These are phyloP conservation scores for Lactarius evosmus DNA, from an alignment of 768 basidiomycete genomes.

Conservation along the genomic window DNA sequence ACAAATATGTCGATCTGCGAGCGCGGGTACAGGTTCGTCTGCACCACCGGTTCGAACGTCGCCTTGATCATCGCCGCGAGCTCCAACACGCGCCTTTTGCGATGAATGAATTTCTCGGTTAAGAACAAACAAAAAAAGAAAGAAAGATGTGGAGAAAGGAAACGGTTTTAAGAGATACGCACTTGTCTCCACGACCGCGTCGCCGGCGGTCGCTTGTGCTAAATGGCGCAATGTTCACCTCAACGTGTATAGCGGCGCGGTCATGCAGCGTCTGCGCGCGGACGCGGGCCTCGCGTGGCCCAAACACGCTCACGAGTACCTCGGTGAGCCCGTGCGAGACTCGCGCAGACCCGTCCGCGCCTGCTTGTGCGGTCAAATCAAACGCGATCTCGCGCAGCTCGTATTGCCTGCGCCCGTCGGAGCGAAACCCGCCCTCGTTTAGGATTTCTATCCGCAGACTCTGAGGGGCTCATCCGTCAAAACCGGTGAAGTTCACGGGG, in stretches of 20 bases:
- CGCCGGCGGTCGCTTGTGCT: constrained; percentile 78
- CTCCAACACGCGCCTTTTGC: constrained; percentile 76
- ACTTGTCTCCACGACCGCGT: constrained; percentile 85
- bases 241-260: constrained; percentile 85
- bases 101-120: not conserved
- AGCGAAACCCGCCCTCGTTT: constrained; percentile 83
- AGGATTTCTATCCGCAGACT: constrained; percentile 66
- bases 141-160: not conserved
- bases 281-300: constrained; percentile 84
- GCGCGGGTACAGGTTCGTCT: constrained; percentile 87
- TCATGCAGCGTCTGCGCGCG: constrained; percentile 81
- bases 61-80: constrained; percentile 83
- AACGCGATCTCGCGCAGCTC: constrained; percentile 83
- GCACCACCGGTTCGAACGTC: constrained; percentile 95
- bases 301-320: constrained; percentile 84
- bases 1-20: constrained; percentile 93
- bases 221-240: constrained; percentile 83
- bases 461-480: constrained; percentile 31
- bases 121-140: not conserved
- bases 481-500: not conserved
- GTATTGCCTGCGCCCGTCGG: constrained; percentile 89
- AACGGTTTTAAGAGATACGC: constrained; percentile 25
- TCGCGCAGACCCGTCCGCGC: constrained; percentile 81
- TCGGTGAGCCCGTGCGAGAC: constrained; percentile 89
- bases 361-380: constrained; percentile 67